Conservation (phyloP, 192 early-diverging fungal species). For the Podila verticillata region DNA sequence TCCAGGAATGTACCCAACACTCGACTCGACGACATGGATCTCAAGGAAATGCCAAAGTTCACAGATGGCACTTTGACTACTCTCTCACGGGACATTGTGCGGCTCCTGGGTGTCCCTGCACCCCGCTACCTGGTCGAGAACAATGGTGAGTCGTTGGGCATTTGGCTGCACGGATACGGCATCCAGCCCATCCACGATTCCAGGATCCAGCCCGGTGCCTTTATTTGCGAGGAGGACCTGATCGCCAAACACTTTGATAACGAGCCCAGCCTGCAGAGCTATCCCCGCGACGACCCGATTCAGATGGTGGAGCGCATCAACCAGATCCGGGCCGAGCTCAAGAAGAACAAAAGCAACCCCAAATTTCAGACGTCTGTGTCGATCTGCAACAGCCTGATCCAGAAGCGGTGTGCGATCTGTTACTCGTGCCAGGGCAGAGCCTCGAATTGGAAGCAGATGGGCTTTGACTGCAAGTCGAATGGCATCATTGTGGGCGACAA, state of each 20-base stretch:
- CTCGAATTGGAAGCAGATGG: slow-evolving; percentile 63
- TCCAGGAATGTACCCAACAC: slow-evolving; percentile 46
- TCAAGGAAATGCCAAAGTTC: slow-evolving; percentile 55
- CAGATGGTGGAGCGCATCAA: slow-evolving; percentile 56
- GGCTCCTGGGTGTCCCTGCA: slow-evolving; percentile 51
- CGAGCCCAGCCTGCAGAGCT: slow-evolving; percentile 13
- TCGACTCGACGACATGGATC: slow-evolving; percentile 45
- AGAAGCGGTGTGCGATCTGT: slow-evolving; percentile 60
- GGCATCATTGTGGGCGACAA: slow-evolving; percentile 47
- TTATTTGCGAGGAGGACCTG: slow-evolving; percentile 64
- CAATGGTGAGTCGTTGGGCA: slow-evolving; percentile 63
- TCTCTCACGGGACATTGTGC: slow-evolving; percentile 60
- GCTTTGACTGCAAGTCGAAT: slow-evolving; percentile 59
- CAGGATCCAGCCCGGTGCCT: slow-evolving; percentile 60
- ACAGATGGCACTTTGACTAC: slow-evolving; percentile 65
- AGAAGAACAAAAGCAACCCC: slow-evolving; percentile 49
- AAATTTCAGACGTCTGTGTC: slow-evolving; percentile 27
- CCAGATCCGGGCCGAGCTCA: slow-evolving; percentile 49
- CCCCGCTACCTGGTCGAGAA: slow-evolving; percentile 60
- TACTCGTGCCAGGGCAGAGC: slow-evolving; percentile 58
- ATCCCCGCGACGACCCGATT: slow-evolving; percentile 37
- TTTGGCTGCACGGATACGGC: slow-evolving; percentile 64
- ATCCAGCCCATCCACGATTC: slow-evolving; percentile 61
- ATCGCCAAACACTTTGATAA: slow-evolving; percentile 66
- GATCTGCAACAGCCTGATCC: slow-evolving; percentile 48